A percentile compares a stretch with the other conserved stretches of the same genome.
phyloP scores from a whole-genome alignment of 352 stramenopile species.

The Pythium rhizo-oryzae region DNA sequence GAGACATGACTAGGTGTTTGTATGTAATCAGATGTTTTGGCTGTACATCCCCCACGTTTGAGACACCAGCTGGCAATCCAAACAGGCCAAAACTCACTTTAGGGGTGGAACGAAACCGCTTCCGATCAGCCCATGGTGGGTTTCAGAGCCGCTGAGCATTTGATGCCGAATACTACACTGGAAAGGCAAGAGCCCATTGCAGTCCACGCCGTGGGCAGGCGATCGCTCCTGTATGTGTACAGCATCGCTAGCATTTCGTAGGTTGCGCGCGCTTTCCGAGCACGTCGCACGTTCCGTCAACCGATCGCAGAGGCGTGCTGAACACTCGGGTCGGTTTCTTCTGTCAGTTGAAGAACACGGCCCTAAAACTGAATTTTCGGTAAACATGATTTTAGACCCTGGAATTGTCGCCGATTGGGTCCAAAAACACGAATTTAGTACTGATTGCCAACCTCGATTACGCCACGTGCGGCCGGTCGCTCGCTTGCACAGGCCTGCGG shows the following conservation, averaged over 20 bases:
- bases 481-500: no score
- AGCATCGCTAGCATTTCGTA: background rate
- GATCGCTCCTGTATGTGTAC: background rate
- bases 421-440: no score
- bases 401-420: no score
- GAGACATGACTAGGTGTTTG: constrained; percentile 1
- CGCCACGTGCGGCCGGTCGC: no score
- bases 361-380: no score
- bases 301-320: no score
- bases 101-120: background rate
- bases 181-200: background rate
- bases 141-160: background rate
- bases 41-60: background rate
- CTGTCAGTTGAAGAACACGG: no score
- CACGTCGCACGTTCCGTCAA: background rate
- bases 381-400: no score
- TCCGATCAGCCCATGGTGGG: background rate
- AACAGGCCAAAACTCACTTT: background rate
- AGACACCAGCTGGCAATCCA: background rate
- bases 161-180: no score
- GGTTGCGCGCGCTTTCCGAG: background rate
- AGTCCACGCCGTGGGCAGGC: no score
- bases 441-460: no score
- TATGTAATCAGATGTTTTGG: constrained; percentile 9
- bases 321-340: no score